Conservation (phyloP, 139 green algal genomes). For the Eudorina sp. region DNA sequence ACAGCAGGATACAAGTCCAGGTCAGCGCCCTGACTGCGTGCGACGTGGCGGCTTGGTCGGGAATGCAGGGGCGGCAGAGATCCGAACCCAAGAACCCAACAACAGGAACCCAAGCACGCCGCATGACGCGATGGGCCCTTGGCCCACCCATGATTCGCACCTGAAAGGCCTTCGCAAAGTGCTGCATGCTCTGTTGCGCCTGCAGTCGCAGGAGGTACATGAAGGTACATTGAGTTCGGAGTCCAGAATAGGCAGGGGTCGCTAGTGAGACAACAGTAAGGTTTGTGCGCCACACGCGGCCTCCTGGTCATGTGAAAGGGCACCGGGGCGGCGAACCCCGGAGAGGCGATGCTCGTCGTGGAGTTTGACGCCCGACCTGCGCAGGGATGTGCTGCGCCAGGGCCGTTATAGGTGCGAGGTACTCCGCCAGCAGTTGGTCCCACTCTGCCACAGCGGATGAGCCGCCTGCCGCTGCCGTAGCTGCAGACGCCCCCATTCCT, state of each 20-base stretch:
- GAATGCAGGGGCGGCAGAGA: neutral
- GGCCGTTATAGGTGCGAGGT: neutral
- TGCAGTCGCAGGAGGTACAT: slow-evolving; percentile 32
- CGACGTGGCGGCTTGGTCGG: neutral
- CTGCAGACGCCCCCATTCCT: too few relatives aligned
- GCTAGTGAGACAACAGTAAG: too few relatives aligned
- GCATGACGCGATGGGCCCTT: neutral
- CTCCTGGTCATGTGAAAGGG: too few relatives aligned
- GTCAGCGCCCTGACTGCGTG: too few relatives aligned
- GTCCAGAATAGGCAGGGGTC: too few relatives aligned
- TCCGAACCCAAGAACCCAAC: too few relatives aligned
- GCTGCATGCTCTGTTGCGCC: slow-evolving; percentile 53
- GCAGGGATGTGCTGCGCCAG: neutral
- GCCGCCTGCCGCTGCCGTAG: neutral
- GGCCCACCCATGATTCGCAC: slow-evolving; percentile 26
- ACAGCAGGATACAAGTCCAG: too few relatives aligned
- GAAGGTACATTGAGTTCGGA: too few relatives aligned
- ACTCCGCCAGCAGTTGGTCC: slow-evolving; percentile 19
- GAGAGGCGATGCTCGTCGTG: neutral
- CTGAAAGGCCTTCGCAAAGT: slow-evolving; percentile 58
- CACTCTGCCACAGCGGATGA: slow-evolving; percentile 8
- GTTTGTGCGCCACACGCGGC: too few relatives aligned
- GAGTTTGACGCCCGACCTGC: neutral
- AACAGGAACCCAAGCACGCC: too few relatives aligned
- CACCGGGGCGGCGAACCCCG: too few relatives aligned